Percentiles rank a stretch among this genome's conserved stretches.
Evolutionary conservation across 768 basidiomycete genomes (phyloP).

Genomic region (Lactarius deliciosus): DNA sequence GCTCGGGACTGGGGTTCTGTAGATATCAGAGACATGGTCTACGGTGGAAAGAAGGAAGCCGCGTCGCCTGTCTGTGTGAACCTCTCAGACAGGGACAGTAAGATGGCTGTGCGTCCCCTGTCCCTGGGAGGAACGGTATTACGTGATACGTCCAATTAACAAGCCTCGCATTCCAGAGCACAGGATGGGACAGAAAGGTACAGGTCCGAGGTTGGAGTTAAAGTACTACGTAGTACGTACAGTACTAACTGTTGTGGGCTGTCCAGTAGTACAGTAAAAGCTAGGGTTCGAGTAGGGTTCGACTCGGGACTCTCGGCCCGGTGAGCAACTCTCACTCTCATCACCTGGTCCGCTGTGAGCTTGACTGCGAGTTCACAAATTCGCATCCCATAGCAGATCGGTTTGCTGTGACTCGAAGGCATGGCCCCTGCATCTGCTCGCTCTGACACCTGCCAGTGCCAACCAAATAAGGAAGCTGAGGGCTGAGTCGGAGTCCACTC

Average conservation of each 20-base stretch:
- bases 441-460: not conserved
- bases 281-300: too few relatives aligned
- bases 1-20: slow-evolving; percentile 21
- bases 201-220: not conserved
- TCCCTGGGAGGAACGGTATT: not conserved
- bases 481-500: not conserved
- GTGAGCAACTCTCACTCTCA: not conserved
- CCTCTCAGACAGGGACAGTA: not conserved
- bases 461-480: not conserved
- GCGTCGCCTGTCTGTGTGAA: not conserved
- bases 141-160: not conserved
- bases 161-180: not conserved
- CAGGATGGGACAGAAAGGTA: not conserved
- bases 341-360: too few relatives aligned
- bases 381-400: too few relatives aligned
- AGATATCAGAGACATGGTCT: slow-evolving; percentile 11
- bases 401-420: too few relatives aligned
- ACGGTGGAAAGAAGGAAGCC: not conserved
- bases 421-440: not conserved
- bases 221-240: not conserved
- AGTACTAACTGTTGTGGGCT: not conserved
- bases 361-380: too few relatives aligned
- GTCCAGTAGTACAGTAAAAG: too few relatives aligned
- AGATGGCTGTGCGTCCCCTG: not conserved
- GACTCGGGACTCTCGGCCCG: not conserved